These are phyloP conservation scores for Iberis pinnata DNA, from an alignment of 345 rosid genomes.

Conservation along the genomic window DNA sequence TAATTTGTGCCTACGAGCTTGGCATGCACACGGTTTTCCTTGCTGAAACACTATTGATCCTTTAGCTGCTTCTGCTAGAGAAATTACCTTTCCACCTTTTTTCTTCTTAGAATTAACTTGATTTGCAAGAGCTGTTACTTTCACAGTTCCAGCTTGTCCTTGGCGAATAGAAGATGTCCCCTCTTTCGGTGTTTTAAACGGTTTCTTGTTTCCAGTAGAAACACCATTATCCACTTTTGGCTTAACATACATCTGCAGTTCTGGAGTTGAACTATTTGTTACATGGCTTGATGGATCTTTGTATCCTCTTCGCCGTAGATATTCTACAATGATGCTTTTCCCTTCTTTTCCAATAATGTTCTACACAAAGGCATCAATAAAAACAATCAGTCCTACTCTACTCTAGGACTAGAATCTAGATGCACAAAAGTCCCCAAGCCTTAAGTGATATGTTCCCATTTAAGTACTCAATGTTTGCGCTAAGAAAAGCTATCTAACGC, in stretches of 20 bases:
- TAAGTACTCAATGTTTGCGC: constrained; percentile 2
- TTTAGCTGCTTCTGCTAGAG: constrained; percentile 92
- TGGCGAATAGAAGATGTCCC: constrained; percentile 30
- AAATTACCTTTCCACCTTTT: constrained; percentile 72
- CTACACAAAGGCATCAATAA: constrained; percentile 33
- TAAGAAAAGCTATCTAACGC: not conserved
- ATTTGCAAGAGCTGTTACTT: constrained; percentile 20
- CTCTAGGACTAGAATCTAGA: not conserved
- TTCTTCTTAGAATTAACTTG: constrained; percentile 61
- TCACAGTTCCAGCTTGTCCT: constrained; percentile 33
- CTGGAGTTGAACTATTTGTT: constrained; percentile 38
- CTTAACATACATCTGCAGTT: constrained; percentile 67
- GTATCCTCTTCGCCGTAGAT: constrained; percentile 63
- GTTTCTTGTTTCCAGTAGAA: constrained; percentile 44
- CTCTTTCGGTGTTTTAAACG: constrained; percentile 43
- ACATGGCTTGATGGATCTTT: constrained; percentile 33
- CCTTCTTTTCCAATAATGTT: constrained; percentile 82
- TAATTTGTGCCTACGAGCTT: constrained; percentile 72
- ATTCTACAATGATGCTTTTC: constrained; percentile 60
- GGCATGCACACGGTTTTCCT: constrained; percentile 90
- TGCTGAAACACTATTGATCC: constrained; percentile 89
- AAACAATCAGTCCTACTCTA: not conserved
- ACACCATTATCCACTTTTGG: constrained; percentile 48
- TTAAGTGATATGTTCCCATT: too few species aligned
- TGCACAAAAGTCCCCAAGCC: not conserved